Evolutionary conservation across 768 basidiomycete species (phyloP), one percentile per base, ranked within the genome.

Genomic region (Boletus rex-veris): DNA sequence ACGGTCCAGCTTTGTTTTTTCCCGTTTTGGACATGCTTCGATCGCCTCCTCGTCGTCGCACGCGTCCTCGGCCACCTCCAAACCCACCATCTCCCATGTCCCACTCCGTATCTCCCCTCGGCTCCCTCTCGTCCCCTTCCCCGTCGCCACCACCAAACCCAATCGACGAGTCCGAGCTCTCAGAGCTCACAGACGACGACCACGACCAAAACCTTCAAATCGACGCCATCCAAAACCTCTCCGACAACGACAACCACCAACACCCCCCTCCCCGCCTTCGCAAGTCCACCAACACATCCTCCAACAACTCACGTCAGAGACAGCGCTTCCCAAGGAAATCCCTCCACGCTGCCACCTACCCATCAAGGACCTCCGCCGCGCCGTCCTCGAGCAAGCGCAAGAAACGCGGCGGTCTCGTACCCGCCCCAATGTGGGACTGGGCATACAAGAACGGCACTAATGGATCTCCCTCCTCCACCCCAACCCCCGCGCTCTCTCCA

Each of bases 341-440:
- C 2, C 21, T 47, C 5, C 36, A 45, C 50, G 7, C 47, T n/a
- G 36, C 39, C 33, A 45, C 50, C 9, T 55, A 53, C 46, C 1
- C 52, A 7, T 38, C 45, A 36, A 57, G 50, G 39, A 21, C 60
- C 7, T 46, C 45, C n/a, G 42, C 41, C 15, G 33, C 33, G 33
- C 40, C 67, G 15, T 48, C 59, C 8, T 58, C 52, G 5, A 66
- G 58, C 47, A 73, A 72, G 14, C 70, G 77, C 57, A 78, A 74
- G 67, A 81, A 82, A 63, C 79, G 84, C 48, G 80, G 84, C 61
- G 85, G 84, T 51, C 76, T 90, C 55, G 84, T 89, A 1, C 88
- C 90, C 28, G 84, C 84, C 35, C 82, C 82, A 50, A 92, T 91
- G 88, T 92, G 90, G 90, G 88, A 80, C 24, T 92, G 90, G 90